Evolutionary conservation across 176 grass and related monocot species (phyloP), one percentile per base, ranked within the genome.

Genomic region (Aegilops sharonensis): DNA sequence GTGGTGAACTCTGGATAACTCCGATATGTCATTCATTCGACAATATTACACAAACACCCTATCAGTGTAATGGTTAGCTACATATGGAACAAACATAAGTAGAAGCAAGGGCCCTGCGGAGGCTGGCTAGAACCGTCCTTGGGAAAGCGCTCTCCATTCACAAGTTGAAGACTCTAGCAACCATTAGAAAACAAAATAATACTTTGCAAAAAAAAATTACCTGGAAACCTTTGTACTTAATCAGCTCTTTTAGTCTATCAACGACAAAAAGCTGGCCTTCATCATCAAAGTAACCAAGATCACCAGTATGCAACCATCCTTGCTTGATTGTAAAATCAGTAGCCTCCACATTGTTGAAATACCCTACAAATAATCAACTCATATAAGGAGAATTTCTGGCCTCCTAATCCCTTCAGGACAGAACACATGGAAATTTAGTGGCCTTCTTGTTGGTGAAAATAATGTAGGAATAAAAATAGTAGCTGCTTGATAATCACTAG

Each of bases 211-310:
- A 81, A 42, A 36, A 12, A 1, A 25, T 78, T 95, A 98, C 92
- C 93, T 95, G 97, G 72, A 89, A 95, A 84, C 97, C 97, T 88
- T 95, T 95, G 88, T 91, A 98, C 78, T 95, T 98, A 77, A 98
- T 98, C 75, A 98, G 85, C 84, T 95, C 97, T 92, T 98, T 98
- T 40, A 98, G 94, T 39, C 97, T 91, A 79, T 98, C 97, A 40
- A 98, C 97, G 78, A 98, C 94, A 78, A 85, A 94, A 78, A 98
- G 86, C 42, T 91, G 93, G 18, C 94, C 97, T 45, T 65, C 77
- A 34, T 89, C 87, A 59, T 95, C 88, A 74, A 98, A 87, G 79
- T 95, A 95, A 21, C 97, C 97, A 36, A 98, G 77, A 89, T 98
- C 96, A 84, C 96, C 96, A 78, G 93, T 98, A 78, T 98, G 91